Conservation (phyloP, 2,329 filamentous ascomycete genomes). For the Aureobasidium melanogenum region DNA sequence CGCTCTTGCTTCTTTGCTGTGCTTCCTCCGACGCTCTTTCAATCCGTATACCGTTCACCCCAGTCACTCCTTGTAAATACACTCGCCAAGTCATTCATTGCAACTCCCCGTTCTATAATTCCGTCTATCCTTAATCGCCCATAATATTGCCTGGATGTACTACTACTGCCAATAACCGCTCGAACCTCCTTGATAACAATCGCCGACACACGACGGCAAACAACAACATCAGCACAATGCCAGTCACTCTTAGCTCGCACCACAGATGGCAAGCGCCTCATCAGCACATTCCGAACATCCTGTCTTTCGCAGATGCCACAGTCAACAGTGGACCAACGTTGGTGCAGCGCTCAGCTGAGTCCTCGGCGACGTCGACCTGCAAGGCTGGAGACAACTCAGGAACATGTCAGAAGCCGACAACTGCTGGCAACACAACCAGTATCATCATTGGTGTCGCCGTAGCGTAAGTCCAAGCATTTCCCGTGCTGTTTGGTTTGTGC, state of each 20-base stretch:
- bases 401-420: conserved; percentile 23
- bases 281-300: background rate
- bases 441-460: conserved; percentile 27
- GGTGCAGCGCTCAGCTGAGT: conserved; percentile 9
- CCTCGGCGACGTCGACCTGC: conserved; percentile 18
- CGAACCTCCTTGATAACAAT: conserved; percentile 12
- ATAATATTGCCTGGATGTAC: conserved; percentile 1
- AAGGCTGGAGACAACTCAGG: conserved; percentile 18
- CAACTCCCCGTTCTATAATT: background rate
- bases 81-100: background rate
- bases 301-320: background rate
- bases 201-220: background rate
- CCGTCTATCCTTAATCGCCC: background rate
- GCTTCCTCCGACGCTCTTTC: conserved; percentile 6
- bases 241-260: background rate
- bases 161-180: conserved; percentile 12
- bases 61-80: conserved; percentile 21
- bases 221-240: conserved; percentile 1
- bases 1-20: background rate
- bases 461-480: conserved; percentile 21
- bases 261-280: conserved; percentile 11
- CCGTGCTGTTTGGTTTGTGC: background rate
- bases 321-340: background rate
- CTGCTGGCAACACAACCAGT: conserved; percentile 19
- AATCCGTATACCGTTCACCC: conserved; percentile 11